These are phyloP conservation scores for Cladobotryum protrusum DNA, from an alignment of 2,329 filamentous ascomycete genomes.

Conservation along the genomic window DNA sequence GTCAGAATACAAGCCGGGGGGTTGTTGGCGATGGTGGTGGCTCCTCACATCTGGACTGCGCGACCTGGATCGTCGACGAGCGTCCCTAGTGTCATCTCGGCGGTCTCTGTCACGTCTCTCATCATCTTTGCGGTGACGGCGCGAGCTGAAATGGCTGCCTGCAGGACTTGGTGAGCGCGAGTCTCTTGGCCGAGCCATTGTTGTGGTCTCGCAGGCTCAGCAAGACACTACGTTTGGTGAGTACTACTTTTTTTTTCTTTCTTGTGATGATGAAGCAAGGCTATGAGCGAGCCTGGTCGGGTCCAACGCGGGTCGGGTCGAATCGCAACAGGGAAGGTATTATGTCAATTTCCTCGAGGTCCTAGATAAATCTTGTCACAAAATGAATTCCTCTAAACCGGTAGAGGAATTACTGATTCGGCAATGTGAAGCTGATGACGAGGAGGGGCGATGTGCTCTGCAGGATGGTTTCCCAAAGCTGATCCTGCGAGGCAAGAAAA, in stretches of 20 bases:
- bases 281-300: not conserved
- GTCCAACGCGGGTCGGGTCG: not conserved
- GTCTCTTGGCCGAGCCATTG: constrained; percentile 60
- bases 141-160: constrained; percentile 74
- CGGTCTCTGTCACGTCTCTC: constrained; percentile 49
- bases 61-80: constrained; percentile 53
- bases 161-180: constrained; percentile 88
- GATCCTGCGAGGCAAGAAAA: not conserved
- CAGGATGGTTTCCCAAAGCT: not conserved
- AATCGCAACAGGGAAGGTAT: not conserved
- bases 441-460: constrained; percentile 4
- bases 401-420: not conserved
- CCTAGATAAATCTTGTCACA: not conserved
- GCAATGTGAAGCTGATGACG: not conserved
- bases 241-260: constrained; percentile 23
- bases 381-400: not conserved
- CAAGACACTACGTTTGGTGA: constrained; percentile 34
- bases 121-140: constrained; percentile 59
- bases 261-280: not conserved
- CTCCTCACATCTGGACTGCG: constrained; percentile 57
- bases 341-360: not conserved
- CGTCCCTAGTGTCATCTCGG: constrained; percentile 43
- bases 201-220: constrained; percentile 36
- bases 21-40: not conserved
- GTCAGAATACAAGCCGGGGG: constrained; percentile 33